Evolutionary conservation across 768 basidiomycete genomes (phyloP), one percentile per base, ranked within the genome.

Genomic region (Daedalea quercina): DNA sequence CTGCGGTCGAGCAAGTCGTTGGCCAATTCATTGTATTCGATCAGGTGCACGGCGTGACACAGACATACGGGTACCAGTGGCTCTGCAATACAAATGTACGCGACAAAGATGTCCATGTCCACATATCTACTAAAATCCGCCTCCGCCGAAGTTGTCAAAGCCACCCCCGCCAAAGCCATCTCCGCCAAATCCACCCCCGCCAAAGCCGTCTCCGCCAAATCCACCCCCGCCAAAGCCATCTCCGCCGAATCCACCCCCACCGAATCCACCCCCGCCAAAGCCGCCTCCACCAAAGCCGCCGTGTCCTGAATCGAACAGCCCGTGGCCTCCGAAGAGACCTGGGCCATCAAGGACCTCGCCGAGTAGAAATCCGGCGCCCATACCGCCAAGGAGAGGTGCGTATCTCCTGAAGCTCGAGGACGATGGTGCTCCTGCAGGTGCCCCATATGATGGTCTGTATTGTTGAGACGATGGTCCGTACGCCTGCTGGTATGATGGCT

Each of bases 191-290:
- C 61, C 64, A 20, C 54, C 58, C 33, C 60, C 61, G 35, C 67
- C 64, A 52, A 70, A 66, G 1, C 70, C 75, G n/a, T 70, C 74
- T 43, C 48, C 44, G 42, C 37, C 46, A 17, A 26, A 63, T 12
- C 53, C 61, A 37, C 45, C 65, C 43, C 56, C 62, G 46, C 52
- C 57, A 54, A 54, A 53, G 23, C 54, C 54, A 17, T 59, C 57
- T 22, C 46, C 49, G n/a, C 9, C 25, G 24, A 41, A 41, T 19
- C 57, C 47, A n/a, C 57, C 58, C 0, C 50, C 44, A 7, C 56
- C 56, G 49, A n/a, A 20, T 28, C 54, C 34, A 13, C 54, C 33
- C 6, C 22, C 9, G 40, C 53, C 42, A 15, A 47, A 47, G 0
- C 53, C 60, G 22, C 54, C 53, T 24, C 56, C 51, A 3, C 60